Evolutionary conservation across 208 protist species (phyloP), one percentile per base, ranked within the genome.

Genomic region (Acanthamoeba sp.): DNA sequence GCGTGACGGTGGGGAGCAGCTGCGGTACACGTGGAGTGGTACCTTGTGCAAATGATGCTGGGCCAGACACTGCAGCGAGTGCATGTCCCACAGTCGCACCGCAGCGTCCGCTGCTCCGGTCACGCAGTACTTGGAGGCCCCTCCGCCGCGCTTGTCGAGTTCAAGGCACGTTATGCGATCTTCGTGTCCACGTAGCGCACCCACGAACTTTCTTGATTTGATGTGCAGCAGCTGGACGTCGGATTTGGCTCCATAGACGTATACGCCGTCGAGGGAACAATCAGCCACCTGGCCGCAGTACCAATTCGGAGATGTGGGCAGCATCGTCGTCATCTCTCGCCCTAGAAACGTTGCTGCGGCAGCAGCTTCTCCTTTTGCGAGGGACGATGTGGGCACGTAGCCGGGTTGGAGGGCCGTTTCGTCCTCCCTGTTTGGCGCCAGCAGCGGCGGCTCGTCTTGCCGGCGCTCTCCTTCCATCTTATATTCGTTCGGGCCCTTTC

Each of bases 291-390:
- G 62, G 18, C 55, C 29, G 55, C 85, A 91, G 40, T 91, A 91
- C 85, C 85, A 91, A 42, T 91, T 91, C 16, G 85, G 85, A 38
- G 85, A 66, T 20, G 85, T 73, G 29, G 85, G 85, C 48, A 91
- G 55, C 85, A 91, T 91, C 24, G 59, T 91, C 57, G 52, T 91
- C 85, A n/a, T 38, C 52, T 90, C 36, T 32, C 38, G 69, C 22
- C 48, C 48, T 18, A 22, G 48, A 52, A 20, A 52, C 20, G 48
- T 20, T 52, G 48, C n/a, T n/a, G n/a, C n/a, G n/a, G n/a, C n/a
- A n/a, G n/a, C n/a, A n/a, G n/a, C n/a, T n/a, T n/a, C n/a, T n/a
- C n/a, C n/a, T n/a, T n/a, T n/a, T n/a, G n/a, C n/a, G n/a, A n/a
- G n/a, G n/a, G n/a, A n/a, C n/a, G n/a, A n/a, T n/a, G n/a, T n/a